phyloP scores from a whole-genome alignment of 179 eudicot species.

The Camellia oleifera region DNA sequence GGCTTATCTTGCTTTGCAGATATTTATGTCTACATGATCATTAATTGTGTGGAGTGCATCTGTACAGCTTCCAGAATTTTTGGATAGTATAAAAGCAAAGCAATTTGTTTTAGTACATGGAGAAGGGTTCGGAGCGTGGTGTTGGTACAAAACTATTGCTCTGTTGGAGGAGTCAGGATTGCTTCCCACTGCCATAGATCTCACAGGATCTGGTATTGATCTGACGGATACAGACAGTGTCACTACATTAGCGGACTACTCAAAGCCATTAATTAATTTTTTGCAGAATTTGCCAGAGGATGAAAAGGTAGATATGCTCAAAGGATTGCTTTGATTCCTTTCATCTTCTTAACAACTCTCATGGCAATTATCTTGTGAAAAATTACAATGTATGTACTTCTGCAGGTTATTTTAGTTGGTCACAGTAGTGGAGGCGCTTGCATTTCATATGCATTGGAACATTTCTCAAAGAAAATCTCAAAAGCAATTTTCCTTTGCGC shows the following conservation, averaged over 20 bases:
- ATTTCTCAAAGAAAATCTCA: conserved; percentile 62
- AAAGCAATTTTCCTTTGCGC: conserved; percentile 87
- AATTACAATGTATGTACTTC: conserved; percentile 9
- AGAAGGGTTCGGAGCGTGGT: conserved; percentile 99
- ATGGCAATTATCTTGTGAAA: not conserved
- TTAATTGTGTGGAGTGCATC: not conserved
- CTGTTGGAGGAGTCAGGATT: conserved; percentile 78
- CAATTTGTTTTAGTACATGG: conserved; percentile 79
- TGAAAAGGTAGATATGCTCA: conserved; percentile 55
- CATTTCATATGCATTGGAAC: conserved; percentile 81
- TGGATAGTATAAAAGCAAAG: conserved; percentile 70
- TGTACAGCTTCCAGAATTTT: conserved; percentile 55
- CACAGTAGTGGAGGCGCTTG: conserved; percentile 97
- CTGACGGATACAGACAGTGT: conserved; percentile 58
- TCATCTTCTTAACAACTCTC: not conserved
- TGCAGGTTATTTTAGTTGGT: conserved; percentile 87
- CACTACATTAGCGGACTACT: conserved; percentile 59
- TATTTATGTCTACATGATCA: not conserved
- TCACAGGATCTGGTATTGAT: conserved; percentile 86
- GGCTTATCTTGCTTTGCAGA: not conserved
- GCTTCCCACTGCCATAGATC: conserved; percentile 76
- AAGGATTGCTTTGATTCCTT: conserved; percentile 1
- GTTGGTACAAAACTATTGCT: conserved; percentile 97
- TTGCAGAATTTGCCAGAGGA: conserved; percentile 59
- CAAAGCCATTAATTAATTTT: conserved; percentile 69